These are phyloP conservation scores for Triticum urartu DNA, from an alignment of 176 grass and related monocot species.

Conservation along the genomic window DNA sequence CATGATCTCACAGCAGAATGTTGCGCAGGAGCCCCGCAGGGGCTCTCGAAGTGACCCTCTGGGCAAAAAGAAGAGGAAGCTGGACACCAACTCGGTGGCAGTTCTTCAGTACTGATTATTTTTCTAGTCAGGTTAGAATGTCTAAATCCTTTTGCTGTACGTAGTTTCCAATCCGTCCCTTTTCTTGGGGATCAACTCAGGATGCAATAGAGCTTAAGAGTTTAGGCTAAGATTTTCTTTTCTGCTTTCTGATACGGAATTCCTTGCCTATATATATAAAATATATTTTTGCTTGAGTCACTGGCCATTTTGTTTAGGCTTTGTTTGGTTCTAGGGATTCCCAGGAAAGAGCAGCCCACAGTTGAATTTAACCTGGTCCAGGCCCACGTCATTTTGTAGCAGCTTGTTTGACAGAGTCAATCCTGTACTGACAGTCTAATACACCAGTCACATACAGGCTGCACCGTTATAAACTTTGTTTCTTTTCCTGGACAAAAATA, in stretches of 20 bases:
- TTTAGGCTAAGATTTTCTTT: background rate
- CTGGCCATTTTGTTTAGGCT: background rate
- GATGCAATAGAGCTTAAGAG: background rate
- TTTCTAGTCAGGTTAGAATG: background rate
- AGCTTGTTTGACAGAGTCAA: background rate
- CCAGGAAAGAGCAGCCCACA: background rate
- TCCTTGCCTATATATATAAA: slow-evolving; percentile 5
- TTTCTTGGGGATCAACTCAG: background rate
- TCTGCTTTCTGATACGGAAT: slow-evolving; percentile 12
- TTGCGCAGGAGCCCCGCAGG: slow-evolving; percentile 10
- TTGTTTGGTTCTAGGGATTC: background rate
- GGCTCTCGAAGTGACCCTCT: slow-evolving; percentile 30
- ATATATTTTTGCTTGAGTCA: background rate
- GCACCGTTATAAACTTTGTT: background rate
- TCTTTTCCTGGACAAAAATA: background rate
- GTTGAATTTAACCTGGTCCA: background rate
- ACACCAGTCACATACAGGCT: background rate
- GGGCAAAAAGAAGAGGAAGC: slow-evolving; percentile 47
- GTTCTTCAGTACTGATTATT: slow-evolving; percentile 36
- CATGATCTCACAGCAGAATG: slow-evolving; percentile 26
- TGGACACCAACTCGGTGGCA: background rate
- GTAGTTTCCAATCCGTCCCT: slow-evolving; percentile 11
- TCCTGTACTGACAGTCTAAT: background rate
- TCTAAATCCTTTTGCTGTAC: slow-evolving; percentile 17
- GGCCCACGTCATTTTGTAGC: too few relatives aligned